A percentile compares a stretch with the other conserved stretches of the same genome.
phyloP scores from a whole-genome alignment of 257 asterid species.

The Scutellaria barbata region DNA sequence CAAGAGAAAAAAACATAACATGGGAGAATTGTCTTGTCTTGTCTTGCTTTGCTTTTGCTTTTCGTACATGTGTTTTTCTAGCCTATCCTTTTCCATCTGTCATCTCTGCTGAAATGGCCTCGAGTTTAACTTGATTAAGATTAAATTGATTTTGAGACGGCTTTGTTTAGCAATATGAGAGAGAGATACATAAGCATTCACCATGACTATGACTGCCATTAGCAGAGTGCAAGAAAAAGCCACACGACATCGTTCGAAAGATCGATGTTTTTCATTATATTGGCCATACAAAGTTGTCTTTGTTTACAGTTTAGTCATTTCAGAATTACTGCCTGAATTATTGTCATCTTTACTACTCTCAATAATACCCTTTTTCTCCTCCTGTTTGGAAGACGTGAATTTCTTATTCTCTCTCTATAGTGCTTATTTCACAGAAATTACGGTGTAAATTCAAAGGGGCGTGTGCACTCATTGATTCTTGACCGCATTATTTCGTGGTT shows the following conservation, averaged over 20 bases:
- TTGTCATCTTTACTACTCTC: background rate
- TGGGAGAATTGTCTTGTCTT: background rate
- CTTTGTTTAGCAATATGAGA: constrained; percentile 11
- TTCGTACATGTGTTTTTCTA: background rate
- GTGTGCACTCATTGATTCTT: background rate
- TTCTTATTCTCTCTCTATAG: too few relatives aligned
- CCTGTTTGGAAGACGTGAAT: background rate
- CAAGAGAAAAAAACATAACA: background rate
- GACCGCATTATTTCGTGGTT: background rate
- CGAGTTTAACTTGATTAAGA: background rate
- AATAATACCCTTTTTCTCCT: too few relatives aligned
- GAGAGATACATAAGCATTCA: constrained; percentile 1
- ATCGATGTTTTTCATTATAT: background rate
- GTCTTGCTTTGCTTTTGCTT: background rate
- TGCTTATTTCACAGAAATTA: background rate
- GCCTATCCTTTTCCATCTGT: background rate
- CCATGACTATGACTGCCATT: constrained; percentile 30
- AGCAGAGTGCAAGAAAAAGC: constrained; percentile 11
- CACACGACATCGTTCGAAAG: constrained; percentile 12
- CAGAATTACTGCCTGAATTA: background rate
- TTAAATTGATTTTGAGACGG: background rate
- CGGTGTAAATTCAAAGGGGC: background rate
- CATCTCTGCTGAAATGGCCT: background rate
- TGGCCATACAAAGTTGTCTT: background rate
- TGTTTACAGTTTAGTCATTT: background rate